Base-by-base conservation (phyloP, 2,329 filamentous ascomycete species). In the Penicillium expansum region DNA sequence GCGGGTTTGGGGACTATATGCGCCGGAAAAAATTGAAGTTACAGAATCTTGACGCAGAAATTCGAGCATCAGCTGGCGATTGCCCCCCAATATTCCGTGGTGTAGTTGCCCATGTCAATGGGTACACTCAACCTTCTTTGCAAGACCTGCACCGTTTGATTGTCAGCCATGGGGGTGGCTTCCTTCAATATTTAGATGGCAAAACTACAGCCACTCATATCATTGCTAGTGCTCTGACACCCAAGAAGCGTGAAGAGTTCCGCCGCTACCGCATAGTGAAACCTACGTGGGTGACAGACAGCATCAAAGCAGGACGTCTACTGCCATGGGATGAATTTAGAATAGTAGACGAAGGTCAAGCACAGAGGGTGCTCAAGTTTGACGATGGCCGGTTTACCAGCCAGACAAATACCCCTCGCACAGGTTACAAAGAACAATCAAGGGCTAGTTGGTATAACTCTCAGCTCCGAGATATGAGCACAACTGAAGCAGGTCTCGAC, bases 191-290 rank as follows among this genome's bases (percentile, higher is more conserved):
- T 68, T 79, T 99, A 11, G 92, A 97, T 73, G 89, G 87, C 37
- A 99, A 99, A 78, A 97, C 93, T 0, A 88, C 89, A 71, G 93
- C 92, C 0, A 99, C 95, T 0, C 93, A 99, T 71, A 96, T 99
- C 64, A 92, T 99, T 66, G 92, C 93, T 4, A 93, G 91, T 51
- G 88, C 85, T 52, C 79, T 99, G 22, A 94, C 94, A 0, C 92
- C 91, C 0, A 97, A 97, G 77, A 99, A 99, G 74, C 86, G 86
- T 29, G 85, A 93, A 52, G 94, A 99, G 62, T 97, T 96, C 69
- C 83, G 81, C 52, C 86, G 85, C 62, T 97, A 97, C 73, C 86
- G 93, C 44, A 90, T 99, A 37, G 94, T 97, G 49, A 96, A 94
- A 73, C 94, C 94, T 0, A 87, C 91, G 20, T 99, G 94, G 94